Evolutionary conservation across 78 protist species (phyloP), one percentile per base, ranked within the genome.

Genomic region (Protostelium mycophagum): DNA sequence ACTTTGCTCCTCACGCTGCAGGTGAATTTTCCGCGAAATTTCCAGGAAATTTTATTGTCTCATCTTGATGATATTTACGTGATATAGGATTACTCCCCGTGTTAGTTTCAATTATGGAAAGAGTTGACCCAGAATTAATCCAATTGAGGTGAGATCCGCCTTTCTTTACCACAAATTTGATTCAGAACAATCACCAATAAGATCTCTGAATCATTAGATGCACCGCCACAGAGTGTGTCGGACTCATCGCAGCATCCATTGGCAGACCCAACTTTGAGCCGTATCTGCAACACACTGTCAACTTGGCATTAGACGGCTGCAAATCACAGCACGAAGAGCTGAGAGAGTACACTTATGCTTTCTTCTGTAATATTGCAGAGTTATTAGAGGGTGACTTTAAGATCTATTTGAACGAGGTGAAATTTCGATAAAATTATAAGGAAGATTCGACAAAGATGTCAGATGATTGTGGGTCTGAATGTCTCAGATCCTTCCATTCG

Each of bases 1-100:
- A 83, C 31, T 91, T 91, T 84, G 87, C 36, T 38, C 93, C 93
- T 86, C 88, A 87, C 38, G 88, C 88, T 38, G 90, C n/a, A n/a
- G n/a, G n/a, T n/a, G n/a, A n/a, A n/a, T n/a, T n/a, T n/a, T n/a
- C n/a, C n/a, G n/a, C n/a, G n/a, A n/a, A n/a, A n/a, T n/a, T n/a
- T n/a, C n/a, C n/a, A n/a, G n/a, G n/a, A n/a, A n/a, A n/a, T n/a
- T n/a, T n/a, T n/a, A n/a, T n/a, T n/a, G n/a, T n/a, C 31, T 51
- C 73, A 16, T 16, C 5, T 51, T 51, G 31, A 51, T 51, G 31
- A 51, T 25, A 5, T 51, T 25, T 51, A 16, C 73, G 16, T 16
- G 31, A 25, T 51, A 5, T 51, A 5, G 5, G 31, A 5, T 51
- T 51, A 5, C 73, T 51, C 73, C 73, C 73, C 73, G n/a, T n/a